Evolutionary conservation across 768 basidiomycete species (phyloP), one percentile per base, ranked within the genome.

Genomic region (Psilocybe sp.): DNA sequence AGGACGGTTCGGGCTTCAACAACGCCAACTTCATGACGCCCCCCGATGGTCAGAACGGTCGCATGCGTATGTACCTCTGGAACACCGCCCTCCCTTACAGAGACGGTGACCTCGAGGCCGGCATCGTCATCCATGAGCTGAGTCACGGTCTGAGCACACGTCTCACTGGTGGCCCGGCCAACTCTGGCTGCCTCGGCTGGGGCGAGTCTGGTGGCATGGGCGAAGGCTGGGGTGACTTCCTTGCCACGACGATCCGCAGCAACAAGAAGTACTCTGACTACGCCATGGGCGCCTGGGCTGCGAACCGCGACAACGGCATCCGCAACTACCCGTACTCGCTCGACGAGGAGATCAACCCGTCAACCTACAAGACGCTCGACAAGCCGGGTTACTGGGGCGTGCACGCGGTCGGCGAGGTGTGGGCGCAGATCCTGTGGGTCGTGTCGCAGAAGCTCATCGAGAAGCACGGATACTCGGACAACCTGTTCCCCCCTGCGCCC

Each of bases 151-250:
- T 98, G 42, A 92, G 89, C 63, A 99, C 93, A 2, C 88, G 96
- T 60, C 67, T 98, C 53, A 98, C 96, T 6, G 96, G 96, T 66
- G 96, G 96, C 2, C 94, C 94, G 0, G 77, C 81, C 47, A 91
- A 96, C 71, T 94, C 92, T 28, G 90, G 89, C 2, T 97, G 95
- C 65, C 83, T 98, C 49, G 92, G 92, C 10, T 98, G 89, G 86
- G 95, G 96, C 45, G 94, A 98, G 72, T 78, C 85, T 20, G 96
- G 96, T 35, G 96, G 94, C 19, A 98, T 98, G 95, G 95, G 95
- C 57, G 93, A 97, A 70, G 94, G 94, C 12, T 97, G 94, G 94
- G 94, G 94, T 55, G 90, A 94, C 59, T 93, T 86, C 72, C 70
- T 97, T 44, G 95, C 93, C 5, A 98, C 94, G 0, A 82, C 82